Percentiles rank a stretch among this genome's conserved stretches.
These are phyloP conservation scores for Clonostachys rhizophaga DNA, from an alignment of 2,329 filamentous ascomycete species.

Conservation along the genomic window DNA sequence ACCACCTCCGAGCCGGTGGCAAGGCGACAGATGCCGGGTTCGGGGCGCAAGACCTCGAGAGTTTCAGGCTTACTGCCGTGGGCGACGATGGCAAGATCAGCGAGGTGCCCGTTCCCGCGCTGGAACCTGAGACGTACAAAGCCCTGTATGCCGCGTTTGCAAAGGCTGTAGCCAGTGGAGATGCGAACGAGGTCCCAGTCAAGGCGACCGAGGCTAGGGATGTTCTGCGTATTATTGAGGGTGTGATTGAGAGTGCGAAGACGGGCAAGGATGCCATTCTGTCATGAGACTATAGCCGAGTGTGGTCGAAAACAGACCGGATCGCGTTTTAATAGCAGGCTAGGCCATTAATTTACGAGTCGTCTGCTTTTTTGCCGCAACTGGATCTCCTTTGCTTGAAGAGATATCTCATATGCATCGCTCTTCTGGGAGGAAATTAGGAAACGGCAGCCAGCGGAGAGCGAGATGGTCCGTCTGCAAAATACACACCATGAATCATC, in stretches of 20 bases:
- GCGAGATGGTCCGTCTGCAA: too few relatives aligned
- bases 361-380: too few relatives aligned
- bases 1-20: constrained; percentile 62
- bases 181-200: constrained; percentile 46
- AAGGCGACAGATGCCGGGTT: constrained; percentile 59
- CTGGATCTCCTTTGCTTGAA: too few relatives aligned
- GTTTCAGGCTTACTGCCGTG: constrained; percentile 55
- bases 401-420: too few relatives aligned
- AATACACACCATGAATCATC: too few relatives aligned
- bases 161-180: constrained; percentile 38
- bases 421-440: too few relatives aligned
- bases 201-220: constrained; percentile 45
- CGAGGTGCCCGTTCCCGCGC: constrained; percentile 47
- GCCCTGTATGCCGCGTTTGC: constrained; percentile 59
- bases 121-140: constrained; percentile 63
- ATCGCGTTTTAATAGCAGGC: too few relatives aligned
- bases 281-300: constrained; percentile 7
- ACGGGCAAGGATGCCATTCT: constrained; percentile 37
- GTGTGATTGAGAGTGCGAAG: constrained; percentile 41
- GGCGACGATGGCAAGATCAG: constrained; percentile 43
- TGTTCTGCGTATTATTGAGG: constrained; percentile 49
- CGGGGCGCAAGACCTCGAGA: constrained; percentile 54
- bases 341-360: too few relatives aligned
- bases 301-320: too few relatives aligned
- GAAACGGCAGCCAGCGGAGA: too few relatives aligned